Evolutionary conservation across 768 basidiomycete species (phyloP).

Genomic region (Macrolepiota fuliginosa): DNA sequence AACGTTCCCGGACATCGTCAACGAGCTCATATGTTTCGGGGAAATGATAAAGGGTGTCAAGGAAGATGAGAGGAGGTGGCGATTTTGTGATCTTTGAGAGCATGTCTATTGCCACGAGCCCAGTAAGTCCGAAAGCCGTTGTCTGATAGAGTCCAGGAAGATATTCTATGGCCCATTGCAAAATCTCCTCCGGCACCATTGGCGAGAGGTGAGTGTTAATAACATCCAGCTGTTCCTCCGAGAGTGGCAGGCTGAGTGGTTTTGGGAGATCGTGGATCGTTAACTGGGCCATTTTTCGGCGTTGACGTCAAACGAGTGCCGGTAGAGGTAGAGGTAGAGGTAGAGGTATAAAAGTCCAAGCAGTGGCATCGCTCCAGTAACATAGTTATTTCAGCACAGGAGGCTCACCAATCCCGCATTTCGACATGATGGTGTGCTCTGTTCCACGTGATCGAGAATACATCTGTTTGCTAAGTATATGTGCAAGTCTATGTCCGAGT

Average conservation of each 20-base stretch:
- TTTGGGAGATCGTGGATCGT: conserved; percentile 28
- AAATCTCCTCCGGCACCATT: conserved; percentile 79
- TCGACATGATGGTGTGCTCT: conserved; percentile 14
- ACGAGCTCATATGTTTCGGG: conserved; percentile 89
- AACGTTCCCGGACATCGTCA: conserved; percentile 72
- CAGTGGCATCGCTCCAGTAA: background rate
- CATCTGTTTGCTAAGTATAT: background rate
- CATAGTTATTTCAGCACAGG: background rate
- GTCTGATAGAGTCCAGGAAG: conserved; percentile 87
- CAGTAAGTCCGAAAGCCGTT: conserved; percentile 95
- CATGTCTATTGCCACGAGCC: conserved; percentile 93
- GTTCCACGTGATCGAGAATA: conserved; percentile 7
- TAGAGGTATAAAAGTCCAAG: background rate
- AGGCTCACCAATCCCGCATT: background rate
- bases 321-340: background rate
- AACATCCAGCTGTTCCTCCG: conserved; percentile 50
- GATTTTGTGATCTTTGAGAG: conserved; percentile 72
- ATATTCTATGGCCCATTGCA: conserved; percentile 80
- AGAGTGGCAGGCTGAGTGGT: conserved; percentile 56
- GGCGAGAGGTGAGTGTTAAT: conserved; percentile 75
- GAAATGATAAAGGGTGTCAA: conserved; percentile 98
- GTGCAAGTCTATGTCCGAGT: background rate
- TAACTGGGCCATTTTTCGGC: background rate
- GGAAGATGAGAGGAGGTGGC: conserved; percentile 86
- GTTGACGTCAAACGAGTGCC: background rate